A percentile compares a stretch with the other conserved stretches of the same genome.
phyloP scores from a whole-genome alignment of 225 moss, liverwort and hornwort genomes.

The Polytrichum commune region DNA sequence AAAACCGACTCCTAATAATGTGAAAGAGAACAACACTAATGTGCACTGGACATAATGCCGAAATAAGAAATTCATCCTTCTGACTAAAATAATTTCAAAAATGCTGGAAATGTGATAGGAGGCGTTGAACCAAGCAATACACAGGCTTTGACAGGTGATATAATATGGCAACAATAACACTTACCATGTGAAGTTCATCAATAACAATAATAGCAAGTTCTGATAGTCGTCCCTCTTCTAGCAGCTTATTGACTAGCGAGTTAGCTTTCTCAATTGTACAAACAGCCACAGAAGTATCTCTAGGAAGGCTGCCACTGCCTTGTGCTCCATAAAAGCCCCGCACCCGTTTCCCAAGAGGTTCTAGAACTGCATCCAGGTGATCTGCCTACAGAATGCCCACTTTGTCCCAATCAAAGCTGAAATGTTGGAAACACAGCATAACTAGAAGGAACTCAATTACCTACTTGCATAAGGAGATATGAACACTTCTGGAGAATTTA shows the following conservation, averaged over 20 bases:
- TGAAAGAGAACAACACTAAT: slow-evolving; percentile 5
- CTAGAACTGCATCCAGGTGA: slow-evolving; percentile 84
- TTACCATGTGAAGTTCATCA: slow-evolving; percentile 98
- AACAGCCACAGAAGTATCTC: slow-evolving; percentile 84
- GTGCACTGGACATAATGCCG: neutral
- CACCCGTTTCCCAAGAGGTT: slow-evolving; percentile 89
- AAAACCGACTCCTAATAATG: neutral
- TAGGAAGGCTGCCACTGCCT: slow-evolving; percentile 75
- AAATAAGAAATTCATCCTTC: neutral
- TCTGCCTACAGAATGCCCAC: slow-evolving; percentile 61
- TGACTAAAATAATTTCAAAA: neutral
- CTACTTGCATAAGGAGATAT: no score
- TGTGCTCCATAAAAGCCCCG: slow-evolving; percentile 88
- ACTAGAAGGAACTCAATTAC: no score
- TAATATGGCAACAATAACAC: slow-evolving; percentile 7
- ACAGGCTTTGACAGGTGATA: no score
- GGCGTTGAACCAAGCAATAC: no score
- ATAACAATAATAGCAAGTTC: slow-evolving; percentile 86
- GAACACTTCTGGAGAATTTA: neutral
- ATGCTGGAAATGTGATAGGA: no score
- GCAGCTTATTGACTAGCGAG: slow-evolving; percentile 83
- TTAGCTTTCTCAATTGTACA: slow-evolving; percentile 99
- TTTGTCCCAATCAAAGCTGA: neutral
- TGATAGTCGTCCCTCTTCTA: slow-evolving; percentile 86
- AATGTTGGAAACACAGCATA: no score